These are phyloP conservation scores for Carex sylvatica DNA, from an alignment of 202 grass and related monocot genomes.

Conservation along the genomic window DNA sequence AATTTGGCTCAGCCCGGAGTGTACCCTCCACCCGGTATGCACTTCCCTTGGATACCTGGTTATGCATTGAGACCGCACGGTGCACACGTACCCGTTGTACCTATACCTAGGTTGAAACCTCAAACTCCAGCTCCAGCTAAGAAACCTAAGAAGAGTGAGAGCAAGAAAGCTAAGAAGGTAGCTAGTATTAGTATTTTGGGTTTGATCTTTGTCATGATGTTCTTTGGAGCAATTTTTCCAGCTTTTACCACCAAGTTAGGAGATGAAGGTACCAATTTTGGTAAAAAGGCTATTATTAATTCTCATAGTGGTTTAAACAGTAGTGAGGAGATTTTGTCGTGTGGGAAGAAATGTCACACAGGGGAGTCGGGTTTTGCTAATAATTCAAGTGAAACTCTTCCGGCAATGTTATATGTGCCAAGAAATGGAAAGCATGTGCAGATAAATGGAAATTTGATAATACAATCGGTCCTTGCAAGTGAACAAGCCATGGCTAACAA, in stretches of 20 bases:
- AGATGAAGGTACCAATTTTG: conserved; percentile 37
- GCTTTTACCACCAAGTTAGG: conserved; percentile 53
- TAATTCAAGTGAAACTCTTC: conserved; percentile 72
- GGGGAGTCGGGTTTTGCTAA: conserved; percentile 25
- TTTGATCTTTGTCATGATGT: conserved; percentile 54
- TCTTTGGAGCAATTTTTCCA: conserved; percentile 53
- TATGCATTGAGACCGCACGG: conserved; percentile 71
- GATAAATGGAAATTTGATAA: conserved; percentile 97
- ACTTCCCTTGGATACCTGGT: conserved; percentile 86
- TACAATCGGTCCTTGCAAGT: conserved; percentile 89
- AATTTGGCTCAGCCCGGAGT: conserved; percentile 42
- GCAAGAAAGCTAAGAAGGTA: conserved; percentile 85
- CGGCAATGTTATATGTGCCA: conserved; percentile 90
- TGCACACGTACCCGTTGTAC: conserved; percentile 70
- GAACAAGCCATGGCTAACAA: conserved; percentile 69
- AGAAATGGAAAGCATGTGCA: conserved; percentile 99
- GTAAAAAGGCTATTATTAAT: conserved; percentile 24
- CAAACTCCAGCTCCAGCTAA: conserved; percentile 38
- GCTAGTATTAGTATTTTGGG: conserved; percentile 86
- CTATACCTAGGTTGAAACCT: conserved; percentile 77
- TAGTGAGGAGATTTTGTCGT: conserved; percentile 33
- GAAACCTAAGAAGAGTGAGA: conserved; percentile 60
- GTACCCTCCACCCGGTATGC: conserved; percentile 59
- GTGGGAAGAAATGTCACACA: conserved; percentile 11
- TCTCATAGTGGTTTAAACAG: conserved; percentile 30